Evolutionary conservation across 768 basidiomycete genomes (phyloP), one percentile per base, ranked within the genome.

Genomic region (Kwoniella mangroviensis): DNA sequence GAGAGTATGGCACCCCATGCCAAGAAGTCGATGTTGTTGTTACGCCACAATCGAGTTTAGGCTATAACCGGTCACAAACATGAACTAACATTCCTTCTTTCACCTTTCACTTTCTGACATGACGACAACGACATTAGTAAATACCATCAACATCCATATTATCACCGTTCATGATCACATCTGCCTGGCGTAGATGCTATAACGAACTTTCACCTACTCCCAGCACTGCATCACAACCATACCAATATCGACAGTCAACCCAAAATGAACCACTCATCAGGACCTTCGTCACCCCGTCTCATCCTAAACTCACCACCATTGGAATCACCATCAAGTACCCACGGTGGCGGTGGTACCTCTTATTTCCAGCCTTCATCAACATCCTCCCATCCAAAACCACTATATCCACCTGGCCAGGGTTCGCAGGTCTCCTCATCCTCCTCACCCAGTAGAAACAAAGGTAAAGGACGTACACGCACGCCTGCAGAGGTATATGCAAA

Each of bases 401-500:
- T 65, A 21, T 55, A 56, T 65, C 63, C 63, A 43, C 63, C 53
- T 24, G 63, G 52, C 28, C 63, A 65, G 22, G 24, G 53, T 1
- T 34, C 63, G 34, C 26, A 26, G 26, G 17, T 34, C 62, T 19
- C 22, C 11, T 63, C 63, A 53, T 34, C 59, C 11, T 40, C 61
- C 9, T 49, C 61, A 62, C 61, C 61, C 22, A 62, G 28, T 13
- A 62, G 12, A 21, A 22, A 62, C 45, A 43, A 49, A 65, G 49
- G n/a, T 10, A 59, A 55, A 56, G 67, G 52, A 12, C 45, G 67
- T 17, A 69, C 68, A 12, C 45, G 67, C 3, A 69, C 68, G 17
- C 55, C 53, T 22, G 77, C 77, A 21, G 75, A 75, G 55, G 75
- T 70, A 11, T 78, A 78, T 53, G 77, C 77, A 0, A 72, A 69